phyloP scores from a whole-genome alignment of 305 asterid genomes.

The Coffea humblotiana region DNA sequence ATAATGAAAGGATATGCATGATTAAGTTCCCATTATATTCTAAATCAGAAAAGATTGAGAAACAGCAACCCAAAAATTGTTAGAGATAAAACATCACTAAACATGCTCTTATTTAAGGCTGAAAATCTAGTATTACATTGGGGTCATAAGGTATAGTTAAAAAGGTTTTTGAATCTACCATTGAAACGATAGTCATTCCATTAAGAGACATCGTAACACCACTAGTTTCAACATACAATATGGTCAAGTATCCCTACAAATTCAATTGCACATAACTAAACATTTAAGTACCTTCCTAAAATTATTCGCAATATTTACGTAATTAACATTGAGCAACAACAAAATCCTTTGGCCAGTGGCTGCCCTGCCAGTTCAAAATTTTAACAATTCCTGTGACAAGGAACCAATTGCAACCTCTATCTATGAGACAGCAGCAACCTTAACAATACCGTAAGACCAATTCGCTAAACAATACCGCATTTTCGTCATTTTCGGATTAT shows the following conservation, averaged over 20 bases:
- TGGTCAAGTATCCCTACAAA: slow-evolving; percentile 91
- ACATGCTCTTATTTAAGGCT: no score
- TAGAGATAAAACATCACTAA: background rate
- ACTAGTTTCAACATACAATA: slow-evolving; percentile 70
- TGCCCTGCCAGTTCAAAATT: slow-evolving; percentile 89
- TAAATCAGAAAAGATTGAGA: background rate
- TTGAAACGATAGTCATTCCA: no score
- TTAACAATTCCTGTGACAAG: slow-evolving; percentile 73
- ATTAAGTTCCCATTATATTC: background rate
- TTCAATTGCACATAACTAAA: background rate
- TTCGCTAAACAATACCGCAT: background rate
- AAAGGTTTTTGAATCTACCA: no score
- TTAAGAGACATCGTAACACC: slow-evolving; percentile 41
- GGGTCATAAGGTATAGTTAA: no score
- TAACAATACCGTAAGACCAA: slow-evolving; percentile 42
- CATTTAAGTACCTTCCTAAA: no score
- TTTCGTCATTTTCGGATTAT: no score
- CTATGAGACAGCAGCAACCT: slow-evolving; percentile 53
- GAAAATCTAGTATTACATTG: no score
- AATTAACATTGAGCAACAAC: background rate
- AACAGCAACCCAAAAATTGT: no score
- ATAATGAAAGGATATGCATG: background rate
- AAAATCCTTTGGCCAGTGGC: slow-evolving; percentile 53
- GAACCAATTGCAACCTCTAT: slow-evolving; percentile 89
- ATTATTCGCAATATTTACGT: no score